These are phyloP conservation scores for Scheffersomyces spartinae DNA, from an alignment of 805 yeast species.

Conservation along the genomic window DNA sequence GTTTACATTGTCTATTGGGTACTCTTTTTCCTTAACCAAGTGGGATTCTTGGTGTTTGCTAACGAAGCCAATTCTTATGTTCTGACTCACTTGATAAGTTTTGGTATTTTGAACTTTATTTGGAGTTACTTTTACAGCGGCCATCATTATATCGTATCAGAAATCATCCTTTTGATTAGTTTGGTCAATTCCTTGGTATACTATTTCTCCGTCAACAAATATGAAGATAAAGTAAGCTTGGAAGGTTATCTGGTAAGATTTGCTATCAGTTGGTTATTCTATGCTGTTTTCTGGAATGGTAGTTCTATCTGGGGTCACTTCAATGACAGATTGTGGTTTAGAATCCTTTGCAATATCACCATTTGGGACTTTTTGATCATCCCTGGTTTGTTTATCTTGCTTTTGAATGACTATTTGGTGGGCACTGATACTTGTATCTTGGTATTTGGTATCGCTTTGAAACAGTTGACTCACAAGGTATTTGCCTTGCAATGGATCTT, in stretches of 20 bases:
- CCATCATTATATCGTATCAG: constrained; percentile 47
- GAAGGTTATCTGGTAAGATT: constrained; percentile 51
- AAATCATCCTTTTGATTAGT: constrained; percentile 46
- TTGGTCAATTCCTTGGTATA: constrained; percentile 45
- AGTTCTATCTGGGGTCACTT: constrained; percentile 65
- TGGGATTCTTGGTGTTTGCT: constrained; percentile 1
- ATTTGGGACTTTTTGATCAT: constrained; percentile 70
- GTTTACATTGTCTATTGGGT: constrained; percentile 49
- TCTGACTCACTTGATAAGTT: constrained; percentile 43
- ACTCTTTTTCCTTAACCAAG: constrained; percentile 39
- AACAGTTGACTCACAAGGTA: constrained; percentile 55
- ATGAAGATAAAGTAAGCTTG: constrained; percentile 36
- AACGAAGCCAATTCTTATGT: constrained; percentile 9
- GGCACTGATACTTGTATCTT: constrained; percentile 50
- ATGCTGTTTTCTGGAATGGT: constrained; percentile 76
- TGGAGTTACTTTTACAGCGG: constrained; percentile 57
- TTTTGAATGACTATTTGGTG: constrained; percentile 61
- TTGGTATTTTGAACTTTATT: constrained; percentile 45
- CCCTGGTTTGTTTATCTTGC: constrained; percentile 44
- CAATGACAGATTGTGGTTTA: constrained; percentile 39
- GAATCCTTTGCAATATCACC: constrained; percentile 60
- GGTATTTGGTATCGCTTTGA: constrained; percentile 55
- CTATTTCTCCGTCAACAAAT: constrained; percentile 51
- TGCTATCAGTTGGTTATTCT: constrained; percentile 67
- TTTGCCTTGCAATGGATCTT: constrained; percentile 83